Evolutionary conservation across 2,329 filamentous ascomycete species (phyloP).

Genomic region (Colletotrichum siamense): DNA sequence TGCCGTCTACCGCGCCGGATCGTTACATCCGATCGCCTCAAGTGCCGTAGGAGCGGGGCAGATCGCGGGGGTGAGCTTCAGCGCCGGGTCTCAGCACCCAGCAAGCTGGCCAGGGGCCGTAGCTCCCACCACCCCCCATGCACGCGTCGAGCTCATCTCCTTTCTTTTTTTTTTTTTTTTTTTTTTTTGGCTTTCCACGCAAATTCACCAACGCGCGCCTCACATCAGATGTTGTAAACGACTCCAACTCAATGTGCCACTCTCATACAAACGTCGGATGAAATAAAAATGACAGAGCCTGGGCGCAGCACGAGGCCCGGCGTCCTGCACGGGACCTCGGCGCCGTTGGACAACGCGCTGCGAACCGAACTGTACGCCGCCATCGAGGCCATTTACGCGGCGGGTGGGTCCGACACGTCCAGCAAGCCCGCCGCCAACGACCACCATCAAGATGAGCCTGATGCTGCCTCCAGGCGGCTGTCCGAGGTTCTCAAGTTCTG

Average conservation of each 20-base stretch:
- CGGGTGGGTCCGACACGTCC: neutral
- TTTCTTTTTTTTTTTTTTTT: neutral
- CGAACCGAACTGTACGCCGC: neutral
- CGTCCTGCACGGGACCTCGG: neutral
- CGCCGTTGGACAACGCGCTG: slow-evolving; percentile 1
- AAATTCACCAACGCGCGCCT: neutral
- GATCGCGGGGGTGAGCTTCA: neutral
- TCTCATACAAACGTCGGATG: neutral
- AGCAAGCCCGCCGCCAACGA: neutral
- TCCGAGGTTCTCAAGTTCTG: neutral
- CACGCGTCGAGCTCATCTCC: neutral
- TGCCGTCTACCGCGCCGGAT: neutral
- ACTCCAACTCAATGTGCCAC: neutral
- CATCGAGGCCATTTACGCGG: slow-evolving; percentile 14
- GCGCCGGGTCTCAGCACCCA: neutral
- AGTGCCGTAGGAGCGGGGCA: slow-evolving; percentile 1
- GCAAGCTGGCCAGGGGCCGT: neutral
- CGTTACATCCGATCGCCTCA: neutral
- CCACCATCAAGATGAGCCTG: neutral
- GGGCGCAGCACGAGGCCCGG: neutral
- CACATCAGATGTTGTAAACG: neutral
- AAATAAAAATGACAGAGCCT: neutral
- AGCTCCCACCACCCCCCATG: neutral
- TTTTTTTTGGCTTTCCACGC: neutral
- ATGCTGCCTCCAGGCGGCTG: neutral